These are phyloP conservation scores for Aphanomyces astaci DNA, from an alignment of 352 stramenopile genomes.

Conservation along the genomic window DNA sequence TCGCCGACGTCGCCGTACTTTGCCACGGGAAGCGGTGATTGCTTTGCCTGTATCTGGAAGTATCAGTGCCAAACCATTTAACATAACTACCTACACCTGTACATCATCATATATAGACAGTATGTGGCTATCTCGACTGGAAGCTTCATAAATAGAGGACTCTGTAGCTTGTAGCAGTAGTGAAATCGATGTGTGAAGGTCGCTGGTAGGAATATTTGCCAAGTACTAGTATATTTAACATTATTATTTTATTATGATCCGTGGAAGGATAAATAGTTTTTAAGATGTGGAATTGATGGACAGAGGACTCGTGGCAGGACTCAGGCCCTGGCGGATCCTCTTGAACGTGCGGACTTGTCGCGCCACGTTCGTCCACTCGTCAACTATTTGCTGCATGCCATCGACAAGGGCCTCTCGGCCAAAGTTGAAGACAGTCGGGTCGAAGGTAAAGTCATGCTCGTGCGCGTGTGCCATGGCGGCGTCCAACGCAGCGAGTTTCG, in stretches of 20 bases:
- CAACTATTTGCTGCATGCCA: background rate
- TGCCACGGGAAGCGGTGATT: conserved; percentile 74
- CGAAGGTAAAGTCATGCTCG: background rate
- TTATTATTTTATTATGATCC: no score
- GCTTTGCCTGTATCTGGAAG: conserved; percentile 81
- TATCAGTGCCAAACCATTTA: conserved; percentile 85
- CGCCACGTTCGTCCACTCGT: background rate
- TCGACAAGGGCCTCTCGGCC: background rate
- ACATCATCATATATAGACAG: background rate
- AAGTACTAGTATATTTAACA: no score
- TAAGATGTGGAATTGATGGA: no score
- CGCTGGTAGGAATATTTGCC: no score
- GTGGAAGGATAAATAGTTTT: background rate
- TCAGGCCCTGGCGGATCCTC: background rate
- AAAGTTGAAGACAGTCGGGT: background rate
- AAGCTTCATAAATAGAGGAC: conserved; percentile 1
- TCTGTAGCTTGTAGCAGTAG: no score
- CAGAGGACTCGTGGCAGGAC: background rate
- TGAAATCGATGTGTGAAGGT: no score
- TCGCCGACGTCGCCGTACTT: conserved; percentile 81
- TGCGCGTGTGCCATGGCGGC: background rate
- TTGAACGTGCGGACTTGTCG: background rate
- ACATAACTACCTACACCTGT: conserved; percentile 21
- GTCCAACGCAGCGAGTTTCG: background rate
- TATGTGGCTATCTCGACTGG: no score